These are phyloP conservation scores for Eimeria nieschulzi DNA, from an alignment of 169 alveolate species.

Conservation along the genomic window DNA sequence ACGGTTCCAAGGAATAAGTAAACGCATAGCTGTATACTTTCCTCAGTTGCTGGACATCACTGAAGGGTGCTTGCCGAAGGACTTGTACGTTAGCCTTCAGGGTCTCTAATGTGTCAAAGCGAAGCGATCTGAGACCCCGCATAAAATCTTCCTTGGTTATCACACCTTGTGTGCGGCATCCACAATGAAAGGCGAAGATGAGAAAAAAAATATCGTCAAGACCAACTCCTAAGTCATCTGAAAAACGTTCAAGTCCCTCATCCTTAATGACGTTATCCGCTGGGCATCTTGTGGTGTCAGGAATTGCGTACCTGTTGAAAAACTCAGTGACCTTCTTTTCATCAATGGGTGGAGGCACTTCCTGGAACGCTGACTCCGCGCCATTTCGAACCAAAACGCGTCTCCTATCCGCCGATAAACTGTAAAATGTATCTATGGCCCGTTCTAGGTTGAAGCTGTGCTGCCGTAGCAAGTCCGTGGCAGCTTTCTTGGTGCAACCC, in stretches of 20 bases:
- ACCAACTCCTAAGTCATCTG: constrained; percentile 39
- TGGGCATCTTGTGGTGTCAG: not conserved
- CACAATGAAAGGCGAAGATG: constrained; percentile 45
- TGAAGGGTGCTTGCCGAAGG: not conserved
- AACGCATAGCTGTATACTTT: constrained; percentile 44
- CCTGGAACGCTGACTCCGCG: not conserved
- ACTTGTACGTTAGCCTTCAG: constrained; percentile 17
- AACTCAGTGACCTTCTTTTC: not conserved
- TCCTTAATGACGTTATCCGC: constrained; percentile 6
- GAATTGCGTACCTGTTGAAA: not conserved
- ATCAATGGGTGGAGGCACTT: not conserved
- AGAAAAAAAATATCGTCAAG: constrained; percentile 52
- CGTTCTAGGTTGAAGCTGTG: constrained; percentile 36
- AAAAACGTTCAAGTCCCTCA: constrained; percentile 36
- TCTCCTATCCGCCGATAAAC: not conserved
- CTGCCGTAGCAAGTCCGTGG: constrained; percentile 31
- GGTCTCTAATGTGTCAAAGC: constrained; percentile 11
- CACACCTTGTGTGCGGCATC: constrained; percentile 36
- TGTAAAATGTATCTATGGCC: constrained; percentile 13
- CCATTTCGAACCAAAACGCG: not conserved
- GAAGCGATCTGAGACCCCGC: constrained; percentile 28
- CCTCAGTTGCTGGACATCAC: constrained; percentile 1
- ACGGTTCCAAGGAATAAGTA: constrained; percentile 19
- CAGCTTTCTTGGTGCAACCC: constrained; percentile 22
- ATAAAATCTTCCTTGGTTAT: constrained; percentile 38